These are phyloP conservation scores for Neurospora hispaniola DNA, from an alignment of 495 filamentous ascomycete genomes.

Conservation along the genomic window DNA sequence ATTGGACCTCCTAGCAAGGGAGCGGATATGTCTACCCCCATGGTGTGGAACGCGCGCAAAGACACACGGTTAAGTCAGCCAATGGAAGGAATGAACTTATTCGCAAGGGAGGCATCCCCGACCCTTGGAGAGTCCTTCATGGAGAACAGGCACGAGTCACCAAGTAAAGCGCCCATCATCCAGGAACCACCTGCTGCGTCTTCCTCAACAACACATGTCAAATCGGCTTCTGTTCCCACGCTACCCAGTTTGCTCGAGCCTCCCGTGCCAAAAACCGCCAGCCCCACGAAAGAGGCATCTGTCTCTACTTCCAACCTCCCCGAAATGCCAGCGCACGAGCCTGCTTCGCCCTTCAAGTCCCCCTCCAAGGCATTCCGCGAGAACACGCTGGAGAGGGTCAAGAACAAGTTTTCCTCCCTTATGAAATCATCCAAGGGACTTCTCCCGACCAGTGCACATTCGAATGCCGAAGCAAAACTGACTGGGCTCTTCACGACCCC, in stretches of 20 bases:
- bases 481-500: conserved; percentile 32
- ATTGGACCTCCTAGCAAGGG: conserved; percentile 49
- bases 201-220: conserved; percentile 32
- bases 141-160: conserved; percentile 30
- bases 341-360: conserved; percentile 61
- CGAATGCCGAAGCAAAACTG: conserved; percentile 65
- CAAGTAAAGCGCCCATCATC: conserved; percentile 26
- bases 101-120: conserved; percentile 31
- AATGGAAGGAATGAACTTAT: conserved; percentile 50
- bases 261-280: conserved; percentile 15
- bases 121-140: neutral
- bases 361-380: conserved; percentile 57
- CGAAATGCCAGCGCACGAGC: conserved; percentile 31
- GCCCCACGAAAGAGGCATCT: conserved; percentile 52
- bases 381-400: conserved; percentile 77
- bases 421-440: conserved; percentile 75
- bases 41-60: conserved; percentile 24
- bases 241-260: conserved; percentile 37
- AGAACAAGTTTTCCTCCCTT: conserved; percentile 77
- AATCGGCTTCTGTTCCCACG: conserved; percentile 46
- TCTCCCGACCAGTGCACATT: conserved; percentile 67
- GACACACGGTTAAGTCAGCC: conserved; percentile 46
- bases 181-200: conserved; percentile 21
- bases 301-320: conserved; percentile 47
- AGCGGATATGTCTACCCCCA: conserved; percentile 20